These are phyloP conservation scores for Leccinum variicolor DNA, from an alignment of 768 basidiomycete species.

Conservation along the genomic window DNA sequence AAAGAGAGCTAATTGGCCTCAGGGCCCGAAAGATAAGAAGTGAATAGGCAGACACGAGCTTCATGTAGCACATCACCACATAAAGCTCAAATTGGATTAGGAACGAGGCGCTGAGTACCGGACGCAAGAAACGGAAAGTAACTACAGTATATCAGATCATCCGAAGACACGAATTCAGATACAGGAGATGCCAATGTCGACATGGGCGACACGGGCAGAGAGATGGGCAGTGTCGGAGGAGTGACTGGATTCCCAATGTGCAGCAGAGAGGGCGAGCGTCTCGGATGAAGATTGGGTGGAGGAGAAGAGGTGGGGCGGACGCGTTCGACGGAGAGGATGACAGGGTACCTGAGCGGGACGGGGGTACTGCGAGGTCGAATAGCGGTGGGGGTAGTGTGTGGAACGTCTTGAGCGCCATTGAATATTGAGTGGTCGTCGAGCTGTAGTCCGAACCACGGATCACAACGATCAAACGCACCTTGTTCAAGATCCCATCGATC, in stretches of 20 bases:
- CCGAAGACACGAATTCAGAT: neutral
- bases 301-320: constrained; percentile 18
- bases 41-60: too few species aligned
- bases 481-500: constrained; percentile 70
- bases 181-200: constrained; percentile 14
- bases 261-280: constrained; percentile 1
- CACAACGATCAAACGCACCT: constrained; percentile 39
- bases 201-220: constrained; percentile 19
- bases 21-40: too few species aligned
- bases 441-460: constrained; percentile 5
- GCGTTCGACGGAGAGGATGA: constrained; percentile 22
- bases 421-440: constrained; percentile 33
- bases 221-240: neutral
- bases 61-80: too few species aligned
- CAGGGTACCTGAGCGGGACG: constrained; percentile 30
- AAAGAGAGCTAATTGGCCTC: too few species aligned
- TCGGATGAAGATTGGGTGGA: constrained; percentile 1
- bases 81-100: too few species aligned
- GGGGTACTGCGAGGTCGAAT: constrained; percentile 30
- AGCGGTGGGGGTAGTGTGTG: constrained; percentile 42
- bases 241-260: neutral
- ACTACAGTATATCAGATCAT: neutral
- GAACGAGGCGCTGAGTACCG: too few species aligned
- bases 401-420: constrained; percentile 38
- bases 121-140: too few species aligned